Base-by-base conservation (phyloP, 2,329 filamentous ascomycete genomes). In the Fusarium sarcochroum region DNA sequence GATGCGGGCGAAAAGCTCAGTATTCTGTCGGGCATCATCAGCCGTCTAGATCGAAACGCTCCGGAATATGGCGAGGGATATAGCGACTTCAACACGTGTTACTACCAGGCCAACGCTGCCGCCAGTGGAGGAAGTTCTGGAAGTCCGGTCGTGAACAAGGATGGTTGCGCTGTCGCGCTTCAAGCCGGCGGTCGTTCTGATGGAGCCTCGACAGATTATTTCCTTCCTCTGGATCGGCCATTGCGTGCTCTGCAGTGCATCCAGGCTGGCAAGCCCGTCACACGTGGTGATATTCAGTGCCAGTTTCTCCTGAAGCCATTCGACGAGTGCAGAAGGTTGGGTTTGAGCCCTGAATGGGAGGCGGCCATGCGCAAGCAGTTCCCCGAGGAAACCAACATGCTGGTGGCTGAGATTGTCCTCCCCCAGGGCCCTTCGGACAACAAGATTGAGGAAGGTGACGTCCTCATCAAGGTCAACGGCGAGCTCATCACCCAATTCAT, bases 11-110 rank as follows among this genome's bases (percentile, higher is more conserved):
- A 99, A 80, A 99, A 99, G 82, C 89, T 99, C 72, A 98, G 94
- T 84, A 99, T 99, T 73, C 84, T 99, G 60, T 98, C 96, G 7
- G 96, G 96, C 74, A 95, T 99, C 57, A 99, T 99, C 78, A 97
- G 94, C 81, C 90, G 96, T 74, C 85, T 99, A 62, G 96, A 99
- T 76, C 89, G 96, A 72, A 99, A 99, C 80, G 97, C 97, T 3
- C 96, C 96, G 17, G 96, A 99, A 76, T 98, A 99, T 73, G 95
- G 95, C 57, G 96, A 98, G 68, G 96, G 96, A 27, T 99, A 99
- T 80, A 96, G 94, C 79, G 96, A 99, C 78, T 99, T 99, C 87
- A 99, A 91, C 78, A 91, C 88, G 49, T 90, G 97, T 78, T 99
- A 99, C 84, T 98, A 98, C 74, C 96, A 99, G 82, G 96, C 97